A percentile compares a stretch with the other conserved stretches of the same genome.
phyloP scores from a whole-genome alignment of 75 land plant genomes.

The Pinus tabuliformis region DNA sequence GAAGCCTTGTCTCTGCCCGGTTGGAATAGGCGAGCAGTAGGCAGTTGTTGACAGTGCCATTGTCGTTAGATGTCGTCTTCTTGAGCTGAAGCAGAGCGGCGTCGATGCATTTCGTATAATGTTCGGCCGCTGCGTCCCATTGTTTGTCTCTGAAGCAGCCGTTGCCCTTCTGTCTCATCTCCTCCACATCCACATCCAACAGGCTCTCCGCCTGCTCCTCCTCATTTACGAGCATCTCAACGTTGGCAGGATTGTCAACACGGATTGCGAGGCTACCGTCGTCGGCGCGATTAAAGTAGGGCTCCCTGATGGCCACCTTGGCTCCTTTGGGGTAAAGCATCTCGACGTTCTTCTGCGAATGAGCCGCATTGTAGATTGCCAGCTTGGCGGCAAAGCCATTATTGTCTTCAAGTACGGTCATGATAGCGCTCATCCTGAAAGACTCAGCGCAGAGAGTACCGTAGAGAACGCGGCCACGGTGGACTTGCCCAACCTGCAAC shows the following conservation, averaged over 20 bases:
- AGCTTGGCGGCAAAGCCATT: neutral
- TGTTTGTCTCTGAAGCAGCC: too few species aligned
- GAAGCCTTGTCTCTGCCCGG: neutral
- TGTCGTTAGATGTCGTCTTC: too few species aligned
- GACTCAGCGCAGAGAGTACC: constrained; percentile 31
- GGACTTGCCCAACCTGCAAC: constrained; percentile 2
- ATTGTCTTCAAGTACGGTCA: constrained; percentile 14
- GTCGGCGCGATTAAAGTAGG: neutral
- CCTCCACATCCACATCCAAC: too few species aligned
- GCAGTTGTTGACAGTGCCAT: too few species aligned
- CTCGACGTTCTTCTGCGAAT: too few species aligned
- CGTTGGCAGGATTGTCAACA: constrained; percentile 3
- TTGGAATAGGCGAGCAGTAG: too few species aligned
- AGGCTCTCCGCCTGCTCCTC: too few species aligned
- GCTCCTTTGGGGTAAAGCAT: neutral
- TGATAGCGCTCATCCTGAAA: neutral
- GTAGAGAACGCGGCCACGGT: constrained; percentile 21
- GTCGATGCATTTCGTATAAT: neutral
- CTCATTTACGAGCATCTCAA: neutral
- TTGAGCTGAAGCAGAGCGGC: too few species aligned
- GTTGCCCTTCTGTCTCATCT: too few species aligned
- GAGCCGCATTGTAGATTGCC: neutral
- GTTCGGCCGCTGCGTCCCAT: too few species aligned
- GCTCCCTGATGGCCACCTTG: constrained; percentile 4
- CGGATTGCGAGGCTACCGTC: neutral